Percentiles rank a stretch among this genome's conserved stretches.
Evolutionary conservation across 306 rosid genomes (phyloP).

Genomic region (Dalbergia cultrata): DNA sequence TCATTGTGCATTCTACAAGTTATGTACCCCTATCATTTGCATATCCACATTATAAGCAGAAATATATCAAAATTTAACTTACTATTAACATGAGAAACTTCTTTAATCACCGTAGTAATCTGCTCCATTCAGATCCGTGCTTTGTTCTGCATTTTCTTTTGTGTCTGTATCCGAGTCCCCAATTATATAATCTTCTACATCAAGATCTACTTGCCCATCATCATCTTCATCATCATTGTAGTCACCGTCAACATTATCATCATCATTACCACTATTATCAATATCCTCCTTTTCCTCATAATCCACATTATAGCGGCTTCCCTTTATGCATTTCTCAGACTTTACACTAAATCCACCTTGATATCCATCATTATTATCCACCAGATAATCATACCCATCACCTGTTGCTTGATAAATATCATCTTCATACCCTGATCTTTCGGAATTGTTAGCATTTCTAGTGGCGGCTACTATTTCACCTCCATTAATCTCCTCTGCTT

Average conservation of each 20-base stretch:
- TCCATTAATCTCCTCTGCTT: conserved; percentile 45
- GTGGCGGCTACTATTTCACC: conserved; percentile 49
- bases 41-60: conserved; percentile 29
- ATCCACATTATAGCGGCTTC: conserved; percentile 49
- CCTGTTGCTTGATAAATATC: conserved; percentile 54
- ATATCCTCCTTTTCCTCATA: conserved; percentile 45
- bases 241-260: no score
- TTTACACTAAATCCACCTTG: conserved; percentile 46
- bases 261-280: not conserved
- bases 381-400: conserved; percentile 51
- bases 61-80: conserved; percentile 31
- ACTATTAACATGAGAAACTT: not conserved
- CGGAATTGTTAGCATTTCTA: conserved; percentile 52
- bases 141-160: conserved; percentile 45
- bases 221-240: not conserved
- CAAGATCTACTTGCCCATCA: conserved; percentile 48
- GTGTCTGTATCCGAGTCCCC: conserved; percentile 52
- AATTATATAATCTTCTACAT: conserved; percentile 53
- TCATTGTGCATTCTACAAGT: conserved; percentile 33
- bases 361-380: conserved; percentile 49
- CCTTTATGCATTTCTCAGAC: conserved; percentile 44
- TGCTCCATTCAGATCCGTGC: conserved; percentile 37
- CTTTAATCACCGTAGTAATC: conserved; percentile 53
- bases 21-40: conserved; percentile 25
- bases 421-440: conserved; percentile 55